These are phyloP conservation scores for Globisporangium paddicum DNA, from an alignment of 352 stramenopile genomes.

Conservation along the genomic window DNA sequence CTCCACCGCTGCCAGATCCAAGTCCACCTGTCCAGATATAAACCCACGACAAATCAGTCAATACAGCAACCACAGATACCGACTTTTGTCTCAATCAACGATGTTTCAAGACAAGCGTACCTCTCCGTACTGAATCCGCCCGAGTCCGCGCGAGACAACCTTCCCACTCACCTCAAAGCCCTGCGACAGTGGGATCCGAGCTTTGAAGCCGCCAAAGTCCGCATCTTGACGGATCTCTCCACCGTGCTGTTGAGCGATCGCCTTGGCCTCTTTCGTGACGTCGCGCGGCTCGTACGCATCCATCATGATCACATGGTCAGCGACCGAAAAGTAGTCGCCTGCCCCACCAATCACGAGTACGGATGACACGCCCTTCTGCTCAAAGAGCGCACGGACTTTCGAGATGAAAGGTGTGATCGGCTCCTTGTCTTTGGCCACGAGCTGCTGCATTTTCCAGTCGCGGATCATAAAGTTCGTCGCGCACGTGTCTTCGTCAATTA, in stretches of 20 bases:
- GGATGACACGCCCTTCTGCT: constrained; percentile 86
- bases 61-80: neutral
- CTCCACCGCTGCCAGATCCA: constrained; percentile 81
- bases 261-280: constrained; percentile 89
- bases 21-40: constrained; percentile 44
- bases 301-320: constrained; percentile 96
- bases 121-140: constrained; percentile 86
- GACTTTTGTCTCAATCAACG: neutral
- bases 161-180: constrained; percentile 72
- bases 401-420: constrained; percentile 97
- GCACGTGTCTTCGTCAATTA: constrained; percentile 97
- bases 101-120: constrained; percentile 19
- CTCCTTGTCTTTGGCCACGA: constrained; percentile 95
- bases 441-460: constrained; percentile 96
- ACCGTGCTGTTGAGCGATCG: constrained; percentile 77
- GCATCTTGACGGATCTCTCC: constrained; percentile 44
- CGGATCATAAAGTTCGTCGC: constrained; percentile 99
- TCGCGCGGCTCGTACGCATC: constrained; percentile 92
- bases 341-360: constrained; percentile 95
- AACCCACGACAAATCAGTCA: neutral
- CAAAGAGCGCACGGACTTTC: constrained; percentile 91
- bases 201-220: constrained; percentile 42
- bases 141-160: constrained; percentile 62
- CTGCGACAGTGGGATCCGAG: constrained; percentile 43
- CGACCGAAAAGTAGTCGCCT: constrained; percentile 97